Conservation (phyloP, 192 early-diverging fungal genomes). For the Spinellus fusiger region DNA sequence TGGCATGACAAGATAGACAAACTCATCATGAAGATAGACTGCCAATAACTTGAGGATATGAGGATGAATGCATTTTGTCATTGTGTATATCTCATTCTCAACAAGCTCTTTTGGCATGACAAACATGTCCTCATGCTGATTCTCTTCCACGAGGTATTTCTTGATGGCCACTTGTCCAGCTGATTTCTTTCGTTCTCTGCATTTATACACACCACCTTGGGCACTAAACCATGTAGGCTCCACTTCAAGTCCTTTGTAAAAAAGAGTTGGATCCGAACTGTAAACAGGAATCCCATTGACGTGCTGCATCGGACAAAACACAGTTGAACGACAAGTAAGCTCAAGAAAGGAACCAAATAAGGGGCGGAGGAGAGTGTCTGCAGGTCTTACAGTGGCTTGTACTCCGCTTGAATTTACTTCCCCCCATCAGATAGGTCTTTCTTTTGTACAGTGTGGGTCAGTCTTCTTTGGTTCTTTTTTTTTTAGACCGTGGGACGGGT, state of each 20-base stretch:
- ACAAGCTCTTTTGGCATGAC: conserved; percentile 35
- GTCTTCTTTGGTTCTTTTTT: too few species aligned
- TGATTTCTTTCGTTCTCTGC: conserved; percentile 12
- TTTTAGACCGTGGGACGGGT: too few species aligned
- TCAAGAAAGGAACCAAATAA: not conserved
- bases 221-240: conserved; percentile 35
- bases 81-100: conserved; percentile 35
- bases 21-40: conserved; percentile 28
- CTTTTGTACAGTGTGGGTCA: too few species aligned
- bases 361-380: not conserved
- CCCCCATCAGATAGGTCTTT: too few species aligned
- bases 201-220: conserved; percentile 33
- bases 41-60: conserved; percentile 27
- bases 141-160: conserved; percentile 32
- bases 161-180: conserved; percentile 26
- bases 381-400: not conserved
- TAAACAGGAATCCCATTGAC: conserved; percentile 32
- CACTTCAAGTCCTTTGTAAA: conserved; percentile 26
- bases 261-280: conserved; percentile 26
- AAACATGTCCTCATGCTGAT: conserved; percentile 26
- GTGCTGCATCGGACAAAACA: conserved; percentile 22
- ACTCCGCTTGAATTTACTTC: not conserved
- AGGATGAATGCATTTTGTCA: conserved; percentile 30
- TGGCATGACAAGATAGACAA: conserved; percentile 31
- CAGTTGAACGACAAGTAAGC: not conserved